Evolutionary conservation across 768 basidiomycete genomes (phyloP), one percentile per base, ranked within the genome.

Genomic region (Suillus plorans): DNA sequence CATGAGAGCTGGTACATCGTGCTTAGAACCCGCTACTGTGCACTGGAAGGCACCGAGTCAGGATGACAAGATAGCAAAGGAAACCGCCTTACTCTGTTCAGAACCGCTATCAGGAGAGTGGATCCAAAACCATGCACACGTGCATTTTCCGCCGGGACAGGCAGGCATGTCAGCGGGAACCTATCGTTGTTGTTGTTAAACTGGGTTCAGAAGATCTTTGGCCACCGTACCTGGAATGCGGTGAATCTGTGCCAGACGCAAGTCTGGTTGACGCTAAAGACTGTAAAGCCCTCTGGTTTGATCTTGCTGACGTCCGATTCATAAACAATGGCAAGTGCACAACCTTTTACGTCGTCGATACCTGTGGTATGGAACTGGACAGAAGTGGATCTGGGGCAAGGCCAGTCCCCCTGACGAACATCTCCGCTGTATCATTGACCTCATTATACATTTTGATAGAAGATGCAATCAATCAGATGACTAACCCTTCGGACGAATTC

Each of bases 271-370:
- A 81, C 76, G 52, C 74, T 77, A 70, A 84, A 81, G 59, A 82
- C 67, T 42, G 70, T 71, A 53, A 83, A 76, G 68, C 83, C 82
- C 47, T 78, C 78, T 2, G 81, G 82, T 63, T 77, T 61, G 49
- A 84, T 68, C 7, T 69, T 53, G 22, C 64, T 64, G 22, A 73
- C 70, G 65, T 84, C 75, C 25, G 76, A 74, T 39, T 79, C 76
- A 71, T 83, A 81, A n/a, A 79, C 77, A 57, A 84, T 82, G 20
- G 78, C 79, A 22, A 84, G 72, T 8, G 77, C 80, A 63, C 79
- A 78, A 16, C 80, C 79, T 25, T 69, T 71, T 18, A 77, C 64
- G 63, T 80, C 79, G 45, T 69, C 58, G 13, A 72, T 53, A 16
- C 72, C 71, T 12, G 61, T 73, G 10, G 79, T 75, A 62, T 78